Base-by-base conservation (phyloP, 257 asterid species). In the Nicotiana paniculata region DNA sequence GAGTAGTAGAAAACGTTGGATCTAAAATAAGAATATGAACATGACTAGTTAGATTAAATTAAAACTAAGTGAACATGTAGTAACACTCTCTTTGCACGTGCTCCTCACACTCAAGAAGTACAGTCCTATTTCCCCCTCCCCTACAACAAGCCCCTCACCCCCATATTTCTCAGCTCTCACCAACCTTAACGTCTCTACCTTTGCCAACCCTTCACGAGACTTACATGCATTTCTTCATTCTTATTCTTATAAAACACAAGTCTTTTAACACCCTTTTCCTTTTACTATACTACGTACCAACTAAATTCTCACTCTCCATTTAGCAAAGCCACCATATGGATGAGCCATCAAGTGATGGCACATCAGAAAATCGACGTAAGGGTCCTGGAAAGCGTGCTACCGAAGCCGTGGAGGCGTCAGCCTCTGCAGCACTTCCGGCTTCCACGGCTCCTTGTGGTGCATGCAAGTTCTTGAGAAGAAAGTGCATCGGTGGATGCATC, bases 381-480 rank as follows among this genome's bases (percentile, higher is more conserved):
- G 91, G 86, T 0, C 77, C 84, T 0, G 88, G 88, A 10, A 90
- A 84, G 83, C 86, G 88, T 62, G 79, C 77, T 16, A 32, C 82
- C 5, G 15, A 69, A 72, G 63, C 70, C 7, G 16, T 79, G 51
- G 85, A 83, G 4, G 59, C 21, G 0, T 79, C 78, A 70, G 81
- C 32, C 6, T 79, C 69, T 0, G 67, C 26, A 0, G 7, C 70
- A 69, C 51, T 51, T 43, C 67, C 2, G 0, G 61, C 83, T 28
- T 18, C 90, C 39, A 80, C 37, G 21, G 88, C 92, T 0, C 97
- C 97, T 0, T 95, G 98, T 62, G 98, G 98, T 30, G 98, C 98
- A 16, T 95, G 98, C 91, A 95, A 93, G 82, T 95, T 95, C 89
- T 79, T 95, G 87, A 95, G 98, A 90, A 93, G 98, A 88, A 95